These are phyloP conservation scores for Flaveria bidentis DNA, from an alignment of 129 eudicot genomes.

Conservation along the genomic window DNA sequence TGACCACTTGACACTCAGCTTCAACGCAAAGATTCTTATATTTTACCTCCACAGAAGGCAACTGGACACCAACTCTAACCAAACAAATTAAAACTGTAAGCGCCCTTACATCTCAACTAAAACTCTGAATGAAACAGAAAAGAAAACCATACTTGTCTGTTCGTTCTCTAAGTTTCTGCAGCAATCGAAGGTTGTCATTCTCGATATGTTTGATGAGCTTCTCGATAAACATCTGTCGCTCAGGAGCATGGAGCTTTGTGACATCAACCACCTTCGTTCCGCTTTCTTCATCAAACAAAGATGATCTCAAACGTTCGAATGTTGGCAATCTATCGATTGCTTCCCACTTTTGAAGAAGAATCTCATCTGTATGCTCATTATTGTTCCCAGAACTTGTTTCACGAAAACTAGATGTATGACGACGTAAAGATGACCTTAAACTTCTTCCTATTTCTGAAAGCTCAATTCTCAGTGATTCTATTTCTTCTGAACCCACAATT, in stretches of 20 bases:
- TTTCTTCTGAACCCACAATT: constrained; percentile 36
- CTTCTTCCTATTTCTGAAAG: constrained; percentile 52
- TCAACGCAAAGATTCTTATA: constrained; percentile 51
- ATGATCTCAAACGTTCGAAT: constrained; percentile 41
- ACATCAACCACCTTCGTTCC: constrained; percentile 52
- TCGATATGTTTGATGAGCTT: constrained; percentile 63
- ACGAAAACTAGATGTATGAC: constrained; percentile 27
- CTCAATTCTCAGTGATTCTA: constrained; percentile 45
- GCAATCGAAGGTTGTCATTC: constrained; percentile 54
- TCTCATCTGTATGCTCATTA: constrained; percentile 29
- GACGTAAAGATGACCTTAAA: constrained; percentile 37
- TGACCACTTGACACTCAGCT: constrained; percentile 62
- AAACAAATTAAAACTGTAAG: constrained; percentile 21
- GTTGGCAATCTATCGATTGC: constrained; percentile 45
- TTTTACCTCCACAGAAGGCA: constrained; percentile 63
- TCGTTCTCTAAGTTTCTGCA: constrained; percentile 59
- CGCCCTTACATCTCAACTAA: background rate
- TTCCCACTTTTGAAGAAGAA: constrained; percentile 35
- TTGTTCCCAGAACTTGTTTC: constrained; percentile 13
- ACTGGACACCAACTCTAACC: constrained; percentile 52
- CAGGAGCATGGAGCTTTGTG: constrained; percentile 52
- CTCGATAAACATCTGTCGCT: constrained; percentile 49
- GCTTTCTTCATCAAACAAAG: constrained; percentile 37
- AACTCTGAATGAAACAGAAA: background rate
- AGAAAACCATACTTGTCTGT: constrained; percentile 44